phyloP scores from a whole-genome alignment of 805 yeast species.

The Ogataea pignaliae region DNA sequence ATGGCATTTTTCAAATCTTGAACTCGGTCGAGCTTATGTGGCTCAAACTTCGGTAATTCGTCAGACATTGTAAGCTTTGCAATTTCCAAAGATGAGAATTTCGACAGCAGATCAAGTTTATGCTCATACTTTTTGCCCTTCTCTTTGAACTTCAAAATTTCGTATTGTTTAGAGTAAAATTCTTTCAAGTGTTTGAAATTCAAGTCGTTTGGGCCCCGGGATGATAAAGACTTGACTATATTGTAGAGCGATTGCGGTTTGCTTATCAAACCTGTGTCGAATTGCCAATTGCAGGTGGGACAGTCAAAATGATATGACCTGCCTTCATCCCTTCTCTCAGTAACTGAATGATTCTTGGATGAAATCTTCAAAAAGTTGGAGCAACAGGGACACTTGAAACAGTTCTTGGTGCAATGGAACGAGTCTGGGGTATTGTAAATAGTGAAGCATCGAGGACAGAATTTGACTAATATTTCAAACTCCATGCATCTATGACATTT shows the following conservation, averaged over 20 bases:
- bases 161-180: slow-evolving; percentile 16
- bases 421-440: slow-evolving; percentile 3
- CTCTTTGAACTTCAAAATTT: slow-evolving; percentile 10
- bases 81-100: slow-evolving; percentile 18
- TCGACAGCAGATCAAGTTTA: slow-evolving; percentile 9
- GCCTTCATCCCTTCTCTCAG: slow-evolving; percentile 14
- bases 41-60: slow-evolving; percentile 2
- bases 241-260: slow-evolving; percentile 38
- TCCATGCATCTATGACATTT: slow-evolving; percentile 27
- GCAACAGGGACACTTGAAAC: slow-evolving; percentile 34
- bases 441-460: slow-evolving; percentile 27
- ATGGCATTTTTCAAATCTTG: neutral
- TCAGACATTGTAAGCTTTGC: slow-evolving; percentile 14
- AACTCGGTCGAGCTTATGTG: neutral
- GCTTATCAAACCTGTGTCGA: slow-evolving; percentile 32
- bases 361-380: slow-evolving; percentile 12
- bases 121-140: slow-evolving; percentile 4
- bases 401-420: slow-evolving; percentile 25
- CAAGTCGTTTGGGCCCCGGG: too few relatives aligned
- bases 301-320: slow-evolving; percentile 39
- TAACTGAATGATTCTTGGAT: slow-evolving; percentile 10
- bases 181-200: slow-evolving; percentile 12
- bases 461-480: slow-evolving; percentile 16
- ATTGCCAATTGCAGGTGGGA: slow-evolving; percentile 31
- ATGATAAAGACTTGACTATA: slow-evolving; percentile 17